Evolutionary conservation across 2,329 filamentous ascomycete species (phyloP).

Genomic region (Pseudocercospora fijiensis): DNA sequence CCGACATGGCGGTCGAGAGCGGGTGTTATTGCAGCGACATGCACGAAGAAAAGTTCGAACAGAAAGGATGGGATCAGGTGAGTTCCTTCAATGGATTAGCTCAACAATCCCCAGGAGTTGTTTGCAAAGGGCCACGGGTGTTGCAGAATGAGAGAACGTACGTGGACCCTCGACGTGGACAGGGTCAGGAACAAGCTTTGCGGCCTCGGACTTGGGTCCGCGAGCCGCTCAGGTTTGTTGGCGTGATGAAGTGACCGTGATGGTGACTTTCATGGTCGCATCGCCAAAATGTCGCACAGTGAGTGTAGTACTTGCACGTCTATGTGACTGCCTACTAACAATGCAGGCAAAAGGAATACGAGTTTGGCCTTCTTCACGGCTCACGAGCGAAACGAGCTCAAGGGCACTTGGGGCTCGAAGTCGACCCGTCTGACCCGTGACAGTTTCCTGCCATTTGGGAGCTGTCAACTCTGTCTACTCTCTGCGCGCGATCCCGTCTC

Average conservation of each 20-base stretch:
- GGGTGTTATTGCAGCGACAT: conserved; percentile 7
- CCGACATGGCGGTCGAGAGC: conserved; percentile 38
- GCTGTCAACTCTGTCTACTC: conserved; percentile 82
- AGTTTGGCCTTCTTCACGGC: conserved; percentile 91
- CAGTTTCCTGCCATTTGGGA: conserved; percentile 87
- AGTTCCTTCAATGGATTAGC: not conserved
- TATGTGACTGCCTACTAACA: conserved; percentile 1
- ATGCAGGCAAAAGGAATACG: conserved; percentile 73
- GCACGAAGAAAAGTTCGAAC: not conserved
- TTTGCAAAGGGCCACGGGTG: not conserved
- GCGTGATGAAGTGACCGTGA: not conserved
- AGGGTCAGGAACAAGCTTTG: not conserved
- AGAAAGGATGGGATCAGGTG: not conserved
- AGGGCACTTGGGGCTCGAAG: conserved; percentile 76
- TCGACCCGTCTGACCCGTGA: conserved; percentile 84
- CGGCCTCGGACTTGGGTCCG: not conserved
- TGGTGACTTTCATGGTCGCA: not conserved
- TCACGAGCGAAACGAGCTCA: conserved; percentile 80
- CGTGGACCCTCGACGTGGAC: no score
- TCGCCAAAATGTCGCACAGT: conserved; percentile 21
- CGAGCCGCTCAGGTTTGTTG: not conserved
- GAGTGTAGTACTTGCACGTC: not conserved
- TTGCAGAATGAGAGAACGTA: not conserved
- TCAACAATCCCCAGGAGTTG: not conserved
- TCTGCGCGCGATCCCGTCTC: conserved; percentile 78